Evolutionary conservation across 2,329 filamentous ascomycete species (phyloP), one percentile per base, ranked within the genome.

Genomic region (Talaromyces sp.): DNA sequence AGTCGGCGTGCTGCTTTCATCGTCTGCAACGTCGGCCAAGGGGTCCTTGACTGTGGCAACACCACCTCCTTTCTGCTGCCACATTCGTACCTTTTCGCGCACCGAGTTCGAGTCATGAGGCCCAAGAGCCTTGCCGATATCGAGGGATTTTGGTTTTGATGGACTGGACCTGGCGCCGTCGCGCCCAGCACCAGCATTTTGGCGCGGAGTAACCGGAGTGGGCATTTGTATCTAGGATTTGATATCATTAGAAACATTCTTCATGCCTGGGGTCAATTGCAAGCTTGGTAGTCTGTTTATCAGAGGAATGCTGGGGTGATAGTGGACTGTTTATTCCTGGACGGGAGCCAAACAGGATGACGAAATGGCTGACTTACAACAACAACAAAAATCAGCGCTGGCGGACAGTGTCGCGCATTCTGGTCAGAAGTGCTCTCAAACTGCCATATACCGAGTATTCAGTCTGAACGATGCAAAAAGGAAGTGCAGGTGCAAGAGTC

Each of bases 21-120:
- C 69, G 4, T 86, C 85, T 14, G 84, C 82, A 13, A 84, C 82
- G 66, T 86, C 85, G 6, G 86, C 83, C 41, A 61, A 16, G 56
- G 65, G 43, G 37, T 91, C 78, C 45, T 90, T 87, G 35, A 88
- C 83, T 1, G 78, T 78, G 3, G 89, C 85, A 31, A 88, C 89
- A 6, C 85, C 85, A 39, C 89, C 90, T 72, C 90, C 92, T 69
- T 89, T 83, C 73, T 89, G 89, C 77, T 97, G 92, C 93, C 93
- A 97, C 77, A 89, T 86, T 70, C 89, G 89, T 62, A 97, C 91
- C 72, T 93, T 88, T 69, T 91, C 90, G 68, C 86, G 86, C 57
- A 96, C 90, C n/a, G 90, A 72, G 81, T 86, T 78, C 81, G 88
- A 70, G 87, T 82, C 77, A 81, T 87, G 74, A 78, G 83, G 61